Evolutionary conservation across 139 green algal genomes (phyloP), one percentile per base, ranked within the genome.

Genomic region (Haematococcus lacustris): DNA sequence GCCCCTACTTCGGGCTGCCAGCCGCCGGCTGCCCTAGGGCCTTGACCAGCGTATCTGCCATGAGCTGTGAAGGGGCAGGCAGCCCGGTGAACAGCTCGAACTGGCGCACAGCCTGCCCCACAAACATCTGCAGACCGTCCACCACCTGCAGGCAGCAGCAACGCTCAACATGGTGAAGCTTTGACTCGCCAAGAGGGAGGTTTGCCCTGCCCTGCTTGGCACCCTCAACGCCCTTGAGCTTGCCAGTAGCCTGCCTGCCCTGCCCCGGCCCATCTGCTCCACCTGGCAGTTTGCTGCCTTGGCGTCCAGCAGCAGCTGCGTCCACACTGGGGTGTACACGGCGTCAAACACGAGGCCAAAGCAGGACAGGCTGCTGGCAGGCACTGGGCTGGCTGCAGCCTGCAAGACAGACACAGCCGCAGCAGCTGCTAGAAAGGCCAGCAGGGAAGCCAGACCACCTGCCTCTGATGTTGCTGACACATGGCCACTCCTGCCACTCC

Each of bases 311-410:
- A 97, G 81, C 73, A 97, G 80, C 57, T 72, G 85, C 1, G 94
- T 98, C 71, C 70, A 76, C 59, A 96, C 79, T 26, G 95, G 95
- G 1, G 90, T 98, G 88, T 99, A 99, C 9, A 99, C 88, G 0
- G 95, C 95, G 66, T 99, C 95, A 85, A 99, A 99, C 17, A 97
- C 96, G 1, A 98, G 74, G 50, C 80, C 73, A 70, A 83, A 91
- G 78, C 88, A 60, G 40, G 51, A 43, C 25, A 77, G 34, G 2
- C 25, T 70, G 39, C 37, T 34, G 5, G 59, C 59, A 47, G 70
- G 59, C 30, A 96, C 83, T 1, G 93, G 93, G 13, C 83, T 90
- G 38, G 86, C 82, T 13, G 88, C 80, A 35, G 75, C 73, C 21
- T 75, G 30, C 32, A 68, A 33, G n/a, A 37, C 61, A 68, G 5